phyloP scores from a whole-genome alignment of 257 asterid genomes.

The Mitragyna speciosa region DNA sequence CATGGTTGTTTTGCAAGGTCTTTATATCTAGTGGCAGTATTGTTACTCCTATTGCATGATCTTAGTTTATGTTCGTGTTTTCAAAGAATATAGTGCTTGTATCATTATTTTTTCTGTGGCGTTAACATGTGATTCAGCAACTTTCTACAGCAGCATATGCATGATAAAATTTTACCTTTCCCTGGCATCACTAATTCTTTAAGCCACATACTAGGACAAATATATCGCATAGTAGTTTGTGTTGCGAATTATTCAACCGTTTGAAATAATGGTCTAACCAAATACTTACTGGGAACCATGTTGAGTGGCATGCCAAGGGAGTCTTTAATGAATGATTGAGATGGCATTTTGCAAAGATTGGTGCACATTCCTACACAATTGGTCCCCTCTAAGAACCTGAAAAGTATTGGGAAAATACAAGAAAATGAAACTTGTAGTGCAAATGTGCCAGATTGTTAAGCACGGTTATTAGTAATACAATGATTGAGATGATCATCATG shows the following conservation, averaged over 20 bases:
- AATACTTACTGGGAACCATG: constrained; percentile 92
- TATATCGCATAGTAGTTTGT: neutral
- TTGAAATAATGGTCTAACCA: neutral
- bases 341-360: constrained; percentile 90
- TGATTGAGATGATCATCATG: constrained; percentile 1
- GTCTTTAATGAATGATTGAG: constrained; percentile 81
- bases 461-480: neutral
- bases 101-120: neutral
- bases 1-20: constrained; percentile 23
- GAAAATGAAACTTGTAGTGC: neutral
- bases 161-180: neutral
- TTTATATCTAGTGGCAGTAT: constrained; percentile 37
- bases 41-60: constrained; percentile 22
- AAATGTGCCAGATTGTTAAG: neutral
- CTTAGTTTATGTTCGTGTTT: neutral
- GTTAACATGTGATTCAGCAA: neutral
- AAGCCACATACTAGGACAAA: neutral
- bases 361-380: constrained; percentile 97
- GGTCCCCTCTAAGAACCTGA: constrained; percentile 85
- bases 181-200: neutral
- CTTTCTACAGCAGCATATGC: neutral
- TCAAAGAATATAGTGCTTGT: neutral
- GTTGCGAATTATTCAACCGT: constrained; percentile 1
- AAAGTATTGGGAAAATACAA: neutral
- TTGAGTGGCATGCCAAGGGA: constrained; percentile 69